Conservation (phyloP, 306 rosid species). For the Trifolium dubium region DNA sequence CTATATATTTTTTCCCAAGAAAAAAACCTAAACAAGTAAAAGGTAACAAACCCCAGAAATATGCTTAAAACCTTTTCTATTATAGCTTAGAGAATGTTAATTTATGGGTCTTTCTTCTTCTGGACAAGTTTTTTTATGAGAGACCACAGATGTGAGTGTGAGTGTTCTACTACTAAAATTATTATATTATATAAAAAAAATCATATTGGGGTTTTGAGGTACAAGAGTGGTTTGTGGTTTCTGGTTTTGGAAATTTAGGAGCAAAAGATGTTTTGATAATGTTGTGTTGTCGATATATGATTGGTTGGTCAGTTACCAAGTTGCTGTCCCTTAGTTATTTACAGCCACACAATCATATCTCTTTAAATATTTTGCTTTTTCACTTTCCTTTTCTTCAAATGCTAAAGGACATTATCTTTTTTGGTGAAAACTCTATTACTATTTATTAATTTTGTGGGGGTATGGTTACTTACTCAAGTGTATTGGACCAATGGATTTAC, state of each 20-base stretch:
- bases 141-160: conserved; percentile 31
- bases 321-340: conserved; percentile 31
- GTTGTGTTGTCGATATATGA: conserved; percentile 62
- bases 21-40: conserved; percentile 51
- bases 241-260: conserved; percentile 41
- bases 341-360: conserved; percentile 43
- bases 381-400: conserved; percentile 26
- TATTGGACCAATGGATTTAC: too few species aligned
- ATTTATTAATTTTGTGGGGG: background rate
- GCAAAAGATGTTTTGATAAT: conserved; percentile 39
- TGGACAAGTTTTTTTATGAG: conserved; percentile 43
- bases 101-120: conserved; percentile 49
- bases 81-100: conserved; percentile 25
- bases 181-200: background rate
- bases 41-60: conserved; percentile 43
- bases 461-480: too few species aligned
- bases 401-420: background rate
- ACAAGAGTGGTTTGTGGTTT: conserved; percentile 43
- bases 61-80: conserved; percentile 36
- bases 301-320: conserved; percentile 40
- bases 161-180: background rate
- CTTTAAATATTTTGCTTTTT: conserved; percentile 10
- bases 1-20: conserved; percentile 32
- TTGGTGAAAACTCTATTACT: background rate
- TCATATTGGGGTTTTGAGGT: background rate